phyloP scores from a whole-genome alignment of 2,329 filamentous ascomycete species.

The Fusarium secorum region DNA sequence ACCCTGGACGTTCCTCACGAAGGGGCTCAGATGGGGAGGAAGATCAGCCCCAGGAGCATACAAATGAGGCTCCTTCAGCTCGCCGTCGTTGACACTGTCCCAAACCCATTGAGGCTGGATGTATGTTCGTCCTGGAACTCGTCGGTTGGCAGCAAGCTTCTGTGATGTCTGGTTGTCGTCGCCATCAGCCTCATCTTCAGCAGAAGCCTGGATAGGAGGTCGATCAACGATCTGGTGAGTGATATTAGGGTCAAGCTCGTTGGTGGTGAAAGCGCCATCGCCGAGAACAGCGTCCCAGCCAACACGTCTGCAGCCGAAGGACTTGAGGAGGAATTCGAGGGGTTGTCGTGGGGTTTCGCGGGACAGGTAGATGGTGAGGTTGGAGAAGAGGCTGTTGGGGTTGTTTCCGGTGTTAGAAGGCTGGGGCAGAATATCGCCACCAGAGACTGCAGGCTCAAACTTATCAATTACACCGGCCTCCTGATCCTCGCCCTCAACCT shows the following conservation, averaged over 20 bases:
- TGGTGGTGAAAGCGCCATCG: constrained; percentile 88
- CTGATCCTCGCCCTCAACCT: constrained; percentile 58
- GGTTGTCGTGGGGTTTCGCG: constrained; percentile 91
- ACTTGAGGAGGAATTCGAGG: constrained; percentile 89
- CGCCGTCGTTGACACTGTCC: constrained; percentile 94
- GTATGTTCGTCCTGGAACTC: constrained; percentile 91
- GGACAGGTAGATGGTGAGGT: constrained; percentile 91
- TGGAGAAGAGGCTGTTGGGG: constrained; percentile 80
- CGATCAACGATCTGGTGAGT: constrained; percentile 97
- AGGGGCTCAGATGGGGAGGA: constrained; percentile 94
- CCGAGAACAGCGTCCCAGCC: constrained; percentile 94
- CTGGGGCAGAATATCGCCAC: constrained; percentile 86
- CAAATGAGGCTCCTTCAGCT: constrained; percentile 83
- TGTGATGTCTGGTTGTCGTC: constrained; percentile 70
- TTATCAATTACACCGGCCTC: constrained; percentile 79
- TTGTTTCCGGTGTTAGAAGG: constrained; percentile 72
- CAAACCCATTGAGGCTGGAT: constrained; percentile 98
- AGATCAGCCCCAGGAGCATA: constrained; percentile 91
- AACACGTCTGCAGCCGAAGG: constrained; percentile 94
- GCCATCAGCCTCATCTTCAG: constrained; percentile 54
- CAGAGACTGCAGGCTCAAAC: constrained; percentile 84
- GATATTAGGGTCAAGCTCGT: constrained; percentile 86
- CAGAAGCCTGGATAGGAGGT: constrained; percentile 72
- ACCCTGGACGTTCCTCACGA: constrained; percentile 86
- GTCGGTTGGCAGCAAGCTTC: constrained; percentile 68